Percentiles rank a stretch among this genome's conserved stretches.
phyloP scores from a whole-genome alignment of 1,139 yeast species.

The Lodderomyces beijingensis region DNA sequence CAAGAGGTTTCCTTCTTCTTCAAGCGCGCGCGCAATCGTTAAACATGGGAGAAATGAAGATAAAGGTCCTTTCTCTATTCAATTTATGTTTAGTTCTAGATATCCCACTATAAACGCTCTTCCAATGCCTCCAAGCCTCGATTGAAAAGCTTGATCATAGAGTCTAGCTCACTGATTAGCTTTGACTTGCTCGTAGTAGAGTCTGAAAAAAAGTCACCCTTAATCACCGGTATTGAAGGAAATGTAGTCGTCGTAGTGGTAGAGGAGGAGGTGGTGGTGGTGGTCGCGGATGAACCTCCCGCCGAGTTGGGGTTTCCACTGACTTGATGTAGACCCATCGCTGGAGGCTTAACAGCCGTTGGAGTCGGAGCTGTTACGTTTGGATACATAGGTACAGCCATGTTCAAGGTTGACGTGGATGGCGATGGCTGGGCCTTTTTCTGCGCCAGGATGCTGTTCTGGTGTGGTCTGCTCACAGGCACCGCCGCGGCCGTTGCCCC shows the following conservation, averaged over 20 bases:
- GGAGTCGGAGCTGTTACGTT: neutral
- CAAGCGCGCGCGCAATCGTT: too few relatives aligned
- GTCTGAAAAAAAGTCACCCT: conserved; percentile 38
- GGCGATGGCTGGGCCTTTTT: conserved; percentile 7
- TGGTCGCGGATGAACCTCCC: neutral
- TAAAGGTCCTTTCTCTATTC: too few relatives aligned
- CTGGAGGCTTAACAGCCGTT: neutral
- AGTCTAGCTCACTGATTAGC: conserved; percentile 35
- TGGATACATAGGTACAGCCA: conserved; percentile 6
- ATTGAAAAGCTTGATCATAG: conserved; percentile 35
- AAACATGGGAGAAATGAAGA: too few relatives aligned
- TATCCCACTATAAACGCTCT: conserved; percentile 21
- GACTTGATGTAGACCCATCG: neutral
- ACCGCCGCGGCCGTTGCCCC: conserved; percentile 5
- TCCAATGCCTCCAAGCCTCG: conserved; percentile 42
- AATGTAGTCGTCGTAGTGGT: conserved; percentile 14
- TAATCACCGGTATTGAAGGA: conserved; percentile 36
- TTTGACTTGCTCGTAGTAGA: conserved; percentile 30
- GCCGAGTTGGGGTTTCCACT: neutral
- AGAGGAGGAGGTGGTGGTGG: neutral
- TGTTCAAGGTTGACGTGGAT: neutral
- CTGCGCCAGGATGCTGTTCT: neutral
- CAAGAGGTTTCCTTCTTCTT: too few relatives aligned
- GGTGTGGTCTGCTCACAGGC: neutral
- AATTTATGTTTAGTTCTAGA: too few relatives aligned